These are phyloP conservation scores for Oryza officinalis DNA, from an alignment of 176 grass and related monocot species.

Conservation along the genomic window DNA sequence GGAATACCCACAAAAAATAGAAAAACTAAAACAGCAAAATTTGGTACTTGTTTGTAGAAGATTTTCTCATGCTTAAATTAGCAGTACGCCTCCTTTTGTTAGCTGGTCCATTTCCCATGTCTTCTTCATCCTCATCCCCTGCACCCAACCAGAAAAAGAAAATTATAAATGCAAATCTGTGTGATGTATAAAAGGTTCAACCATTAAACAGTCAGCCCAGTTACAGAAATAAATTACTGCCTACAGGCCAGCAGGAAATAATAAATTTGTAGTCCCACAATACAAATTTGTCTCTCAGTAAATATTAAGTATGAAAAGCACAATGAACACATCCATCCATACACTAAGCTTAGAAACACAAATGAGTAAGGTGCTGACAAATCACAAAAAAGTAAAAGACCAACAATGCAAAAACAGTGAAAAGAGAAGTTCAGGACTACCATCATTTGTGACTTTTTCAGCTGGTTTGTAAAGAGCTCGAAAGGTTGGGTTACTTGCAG, in stretches of 20 bases:
- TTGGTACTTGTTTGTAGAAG: constrained; percentile 71
- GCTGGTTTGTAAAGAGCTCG: constrained; percentile 79
- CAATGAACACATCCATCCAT: constrained; percentile 14
- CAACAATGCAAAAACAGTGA: background rate
- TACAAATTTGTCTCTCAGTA: constrained; percentile 26
- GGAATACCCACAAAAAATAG: background rate
- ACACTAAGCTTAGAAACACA: constrained; percentile 23
- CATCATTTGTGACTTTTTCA: constrained; percentile 68
- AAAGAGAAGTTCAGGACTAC: constrained; percentile 43
- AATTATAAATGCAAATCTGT: constrained; percentile 24
- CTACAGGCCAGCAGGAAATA: constrained; percentile 1
- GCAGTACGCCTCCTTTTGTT: constrained; percentile 76
- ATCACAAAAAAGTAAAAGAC: constrained; percentile 3
- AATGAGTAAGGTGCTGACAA: background rate
- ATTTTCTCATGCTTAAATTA: constrained; percentile 67
- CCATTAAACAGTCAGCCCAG: background rate
- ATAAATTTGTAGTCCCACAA: constrained; percentile 1
- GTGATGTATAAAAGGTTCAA: constrained; percentile 30
- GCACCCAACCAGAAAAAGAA: constrained; percentile 37
- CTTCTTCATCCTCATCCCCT: constrained; percentile 91
- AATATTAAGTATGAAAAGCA: constrained; percentile 4
- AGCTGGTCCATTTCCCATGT: constrained; percentile 67
- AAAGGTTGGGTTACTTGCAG: constrained; percentile 83
- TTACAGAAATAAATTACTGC: constrained; percentile 31
- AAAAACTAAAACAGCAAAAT: constrained; percentile 5